Evolutionary conservation across 495 filamentous ascomycete genomes (phyloP), one percentile per base, ranked within the genome.

Genomic region (Durotheca rogersii): DNA sequence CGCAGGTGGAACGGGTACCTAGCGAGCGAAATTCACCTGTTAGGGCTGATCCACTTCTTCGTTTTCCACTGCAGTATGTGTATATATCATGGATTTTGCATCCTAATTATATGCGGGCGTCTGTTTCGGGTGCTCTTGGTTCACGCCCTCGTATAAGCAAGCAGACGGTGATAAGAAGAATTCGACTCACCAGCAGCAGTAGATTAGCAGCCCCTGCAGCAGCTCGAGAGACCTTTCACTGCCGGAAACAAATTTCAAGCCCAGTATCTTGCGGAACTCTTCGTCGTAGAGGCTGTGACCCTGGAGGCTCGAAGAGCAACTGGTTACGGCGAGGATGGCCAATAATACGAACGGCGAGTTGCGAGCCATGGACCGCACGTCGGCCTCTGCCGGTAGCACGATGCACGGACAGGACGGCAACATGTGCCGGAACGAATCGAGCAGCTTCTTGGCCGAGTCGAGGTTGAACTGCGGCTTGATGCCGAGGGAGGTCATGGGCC

Each of bases 1-100:
- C 72, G 60, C n/a, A 77, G 58, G 43, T 77, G 72, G 40, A 73
- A 74, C 2, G 73, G 72, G 32, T 74, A 76, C 73, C 73, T 76
- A 25, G 6, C 12, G 3, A 3, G 32, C 19, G n/a, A 9, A 15
- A 10, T 27, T 46, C 32, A 17, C 14, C 30, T 21, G 15, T 50
- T 17, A 46, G 41, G 27, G 33, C 3, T n/a, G n/a, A 35, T 4
- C 16, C 33, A 17, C 11, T n/a, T n/a, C n/a, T n/a, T n/a, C n/a
- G n/a, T n/a, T n/a, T n/a, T n/a, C n/a, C n/a, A n/a, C n/a, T n/a
- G n/a, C n/a, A n/a, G n/a, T n/a, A n/a, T 27, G 9, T 27, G 9
- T 27, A 27, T 27, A 27, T 27, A 27, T 27, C 23, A n/a, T n/a
- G n/a, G n/a, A n/a, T n/a, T n/a, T n/a, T n/a, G n/a, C n/a, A n/a